Evolutionary conservation across 1,284 basidiomycete species (phyloP).

Genomic region (Blastosporella zonata): DNA sequence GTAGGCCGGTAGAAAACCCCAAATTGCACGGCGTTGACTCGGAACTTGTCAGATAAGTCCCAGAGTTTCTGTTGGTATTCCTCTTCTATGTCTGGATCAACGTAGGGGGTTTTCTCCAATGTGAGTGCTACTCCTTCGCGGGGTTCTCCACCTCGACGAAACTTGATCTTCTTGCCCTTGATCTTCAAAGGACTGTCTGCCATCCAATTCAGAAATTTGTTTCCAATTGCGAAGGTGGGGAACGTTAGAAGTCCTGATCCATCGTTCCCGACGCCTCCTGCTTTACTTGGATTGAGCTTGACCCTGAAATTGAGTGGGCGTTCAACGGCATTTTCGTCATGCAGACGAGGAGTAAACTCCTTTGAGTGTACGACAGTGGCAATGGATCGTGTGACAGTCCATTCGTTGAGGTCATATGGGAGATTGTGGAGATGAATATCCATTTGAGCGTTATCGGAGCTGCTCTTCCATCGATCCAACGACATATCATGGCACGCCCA

Average conservation of each 20-base stretch:
- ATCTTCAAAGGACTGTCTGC: slow-evolving; percentile 35
- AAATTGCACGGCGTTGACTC: slow-evolving; percentile 60
- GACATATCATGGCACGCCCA: background rate
- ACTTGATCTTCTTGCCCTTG: slow-evolving; percentile 35
- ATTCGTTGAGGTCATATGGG: slow-evolving; percentile 45
- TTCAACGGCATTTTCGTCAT: slow-evolving; percentile 32
- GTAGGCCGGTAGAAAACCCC: slow-evolving; percentile 47
- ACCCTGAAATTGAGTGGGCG: slow-evolving; percentile 56
- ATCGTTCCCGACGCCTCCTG: slow-evolving; percentile 54
- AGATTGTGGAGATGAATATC: slow-evolving; percentile 49
- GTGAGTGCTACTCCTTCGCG: slow-evolving; percentile 27
- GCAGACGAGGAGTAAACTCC: slow-evolving; percentile 40
- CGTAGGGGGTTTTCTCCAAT: slow-evolving; percentile 57
- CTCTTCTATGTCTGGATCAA: slow-evolving; percentile 58
- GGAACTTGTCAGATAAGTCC: slow-evolving; percentile 44
- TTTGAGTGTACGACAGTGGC: slow-evolving; percentile 53
- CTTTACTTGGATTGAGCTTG: slow-evolving; percentile 42
- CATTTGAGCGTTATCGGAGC: slow-evolving; percentile 31
- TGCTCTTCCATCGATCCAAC: background rate
- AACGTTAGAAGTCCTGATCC: slow-evolving; percentile 54
- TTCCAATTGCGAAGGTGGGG: slow-evolving; percentile 38
- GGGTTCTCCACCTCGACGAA: slow-evolving; percentile 30
- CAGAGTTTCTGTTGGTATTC: slow-evolving; percentile 44
- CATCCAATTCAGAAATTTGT: slow-evolving; percentile 46
- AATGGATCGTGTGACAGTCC: slow-evolving; percentile 54